Percentiles rank a stretch among this genome's conserved stretches.
These are phyloP conservation scores for Gryganskiella cystojenkinii DNA, from an alignment of 192 early-diverging fungal species.

Conservation along the genomic window DNA sequence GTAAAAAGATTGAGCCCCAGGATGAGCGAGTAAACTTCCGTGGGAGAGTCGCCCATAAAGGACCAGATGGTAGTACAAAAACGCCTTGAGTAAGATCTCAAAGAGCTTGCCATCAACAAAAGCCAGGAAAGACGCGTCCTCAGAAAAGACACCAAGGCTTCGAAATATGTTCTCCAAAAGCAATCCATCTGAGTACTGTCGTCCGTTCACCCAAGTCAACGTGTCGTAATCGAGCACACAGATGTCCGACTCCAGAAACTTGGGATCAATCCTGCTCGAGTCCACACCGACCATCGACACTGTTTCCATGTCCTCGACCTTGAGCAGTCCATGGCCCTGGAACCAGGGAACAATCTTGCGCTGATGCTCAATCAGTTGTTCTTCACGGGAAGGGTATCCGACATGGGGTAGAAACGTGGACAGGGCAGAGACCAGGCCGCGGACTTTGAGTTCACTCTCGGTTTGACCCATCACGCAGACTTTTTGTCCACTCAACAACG, in stretches of 20 bases:
- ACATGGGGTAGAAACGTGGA: conserved; percentile 38
- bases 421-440: conserved; percentile 24
- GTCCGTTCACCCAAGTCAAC: conserved; percentile 36
- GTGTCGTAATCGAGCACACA: conserved; percentile 46
- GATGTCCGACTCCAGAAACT: conserved; percentile 33
- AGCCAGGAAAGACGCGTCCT: conserved; percentile 37
- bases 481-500: conserved; percentile 36
- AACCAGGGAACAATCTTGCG: conserved; percentile 38
- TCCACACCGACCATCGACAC: conserved; percentile 31
- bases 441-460: conserved; percentile 36
- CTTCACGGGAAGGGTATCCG: conserved; percentile 40
- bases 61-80: conserved; percentile 46
- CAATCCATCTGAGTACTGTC: conserved; percentile 37
- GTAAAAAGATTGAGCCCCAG: conserved; percentile 32
- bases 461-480: conserved; percentile 41
- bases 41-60: conserved; percentile 38
- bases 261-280: conserved; percentile 44
- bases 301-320: conserved; percentile 40
- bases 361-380: conserved; percentile 48
- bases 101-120: conserved; percentile 40
- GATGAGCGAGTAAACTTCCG: conserved; percentile 8
- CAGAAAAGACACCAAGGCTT: conserved; percentile 34
- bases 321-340: conserved; percentile 26
- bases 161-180: conserved; percentile 34
- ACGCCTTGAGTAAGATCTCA: conserved; percentile 37